Evolutionary conservation across 805 yeast species (phyloP).

Genomic region (Lipomyces yamadae): DNA sequence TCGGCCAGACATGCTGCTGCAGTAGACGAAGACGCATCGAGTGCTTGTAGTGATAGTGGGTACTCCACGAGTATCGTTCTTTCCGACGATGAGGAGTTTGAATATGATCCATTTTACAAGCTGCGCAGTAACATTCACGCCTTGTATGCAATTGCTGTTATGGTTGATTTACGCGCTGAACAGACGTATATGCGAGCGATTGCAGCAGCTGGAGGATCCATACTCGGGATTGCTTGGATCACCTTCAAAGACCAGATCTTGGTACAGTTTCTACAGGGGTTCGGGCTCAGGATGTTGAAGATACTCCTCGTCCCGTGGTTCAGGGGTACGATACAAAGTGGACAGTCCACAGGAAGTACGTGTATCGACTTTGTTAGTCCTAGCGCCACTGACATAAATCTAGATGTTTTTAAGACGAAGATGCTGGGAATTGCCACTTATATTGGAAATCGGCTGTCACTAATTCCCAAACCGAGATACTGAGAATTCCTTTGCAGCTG

Average conservation of each 20-base stretch:
- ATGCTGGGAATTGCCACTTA: neutral
- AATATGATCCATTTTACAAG: constrained; percentile 6
- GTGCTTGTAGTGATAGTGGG: neutral
- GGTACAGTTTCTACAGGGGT: constrained; percentile 36
- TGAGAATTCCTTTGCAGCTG: neutral
- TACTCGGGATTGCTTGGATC: constrained; percentile 16
- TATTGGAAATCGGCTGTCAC: neutral
- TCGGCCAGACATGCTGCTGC: neutral
- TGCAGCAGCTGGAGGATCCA: constrained; percentile 27
- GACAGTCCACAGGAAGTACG: constrained; percentile 27
- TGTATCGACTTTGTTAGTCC: neutral
- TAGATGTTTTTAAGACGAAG: neutral
- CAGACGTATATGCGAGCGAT: constrained; percentile 26
- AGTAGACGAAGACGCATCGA: neutral
- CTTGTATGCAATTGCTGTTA: constrained; percentile 12
- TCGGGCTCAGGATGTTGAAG: constrained; percentile 20
- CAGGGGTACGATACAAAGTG: constrained; percentile 11
- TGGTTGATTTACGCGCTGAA: constrained; percentile 36
- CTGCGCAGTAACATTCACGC: constrained; percentile 12
- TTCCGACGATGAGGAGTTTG: constrained; percentile 10
- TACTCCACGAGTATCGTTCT: constrained; percentile 7
- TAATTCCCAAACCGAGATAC: neutral
- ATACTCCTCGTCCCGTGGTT: constrained; percentile 25
- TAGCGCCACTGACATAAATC: neutral
- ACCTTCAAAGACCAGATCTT: constrained; percentile 37